Evolutionary conservation across 164 flowering plant genomes (phyloP), one percentile per base, ranked within the genome.

Genomic region (Chloranthus sessilifolius): DNA sequence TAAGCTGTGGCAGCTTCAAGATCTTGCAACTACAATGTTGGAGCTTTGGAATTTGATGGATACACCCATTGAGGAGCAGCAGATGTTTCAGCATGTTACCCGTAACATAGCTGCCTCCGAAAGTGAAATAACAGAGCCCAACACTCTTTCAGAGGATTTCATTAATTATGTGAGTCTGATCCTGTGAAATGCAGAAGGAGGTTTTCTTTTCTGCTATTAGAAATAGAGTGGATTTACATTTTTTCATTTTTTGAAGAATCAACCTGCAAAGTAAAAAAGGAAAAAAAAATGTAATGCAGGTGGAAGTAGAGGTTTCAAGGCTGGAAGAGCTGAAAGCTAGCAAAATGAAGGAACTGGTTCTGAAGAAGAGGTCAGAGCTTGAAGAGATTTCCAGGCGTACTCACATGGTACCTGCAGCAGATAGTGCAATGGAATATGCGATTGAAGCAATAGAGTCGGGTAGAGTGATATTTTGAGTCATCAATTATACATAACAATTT

Each of bases 11-110:
- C 73, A 90, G 95, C 77, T 82, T 46, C 94, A 75, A 84, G 79
- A 80, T 62, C 86, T 82, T 42, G 88, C 82, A 30, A 68, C 77
- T 35, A 39, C 79, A 3, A 43, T 89, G 72, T 41, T 81, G 69
- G 88, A 88, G 74, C 70, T 88, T 1, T 88, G 96, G 96, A 76
- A 72, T 66, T 59, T 89, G 68, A 79, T 90, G 94, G 95, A 90
- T 61, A 86, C 85, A 47, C 88, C 95, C 11, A 24, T 55, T 22
- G 88, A 79, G 48, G 95, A 89, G 73, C 97, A 79, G 49, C 78
- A 67, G 35, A 61, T 60, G 55, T 84, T 86, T 73, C 90, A 86
- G 52, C 73, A 76, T 51, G 74, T 86, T 29, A 86, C 86, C 35
- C 48, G 78, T 30, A 77, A 84, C 4, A 70, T 83, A 16, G 86